Conservation (phyloP, 1,139 yeast species). For the Entelexis sorbosivorans region DNA sequence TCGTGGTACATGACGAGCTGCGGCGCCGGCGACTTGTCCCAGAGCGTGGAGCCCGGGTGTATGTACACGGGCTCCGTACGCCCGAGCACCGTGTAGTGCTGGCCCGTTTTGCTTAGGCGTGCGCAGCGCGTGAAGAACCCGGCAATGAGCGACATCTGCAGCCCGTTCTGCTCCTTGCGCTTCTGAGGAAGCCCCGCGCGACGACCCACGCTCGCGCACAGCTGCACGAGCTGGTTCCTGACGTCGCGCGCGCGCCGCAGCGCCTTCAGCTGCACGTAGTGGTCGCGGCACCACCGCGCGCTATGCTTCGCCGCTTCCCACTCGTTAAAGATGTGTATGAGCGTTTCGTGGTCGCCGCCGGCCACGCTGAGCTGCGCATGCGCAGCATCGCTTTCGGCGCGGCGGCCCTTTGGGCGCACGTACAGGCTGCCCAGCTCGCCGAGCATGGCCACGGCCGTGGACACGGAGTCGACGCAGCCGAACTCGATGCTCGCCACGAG, state of each 20-base stretch:
- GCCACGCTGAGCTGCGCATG: conserved; percentile 43
- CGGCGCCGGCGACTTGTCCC: conserved; percentile 43
- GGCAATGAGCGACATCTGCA: conserved; percentile 59
- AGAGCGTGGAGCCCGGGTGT: conserved; percentile 72
- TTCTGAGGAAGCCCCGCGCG: background rate
- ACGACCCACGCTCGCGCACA: conserved; percentile 39
- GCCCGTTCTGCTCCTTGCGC: conserved; percentile 24
- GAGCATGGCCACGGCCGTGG: conserved; percentile 68
- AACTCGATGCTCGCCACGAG: conserved; percentile 51
- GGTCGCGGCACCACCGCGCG: conserved; percentile 76
- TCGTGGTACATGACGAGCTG: conserved; percentile 69
- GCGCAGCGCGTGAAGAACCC: conserved; percentile 83
- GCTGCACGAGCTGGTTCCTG: conserved; percentile 52
- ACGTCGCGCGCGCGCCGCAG: conserved; percentile 61
- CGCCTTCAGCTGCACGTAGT: conserved; percentile 66
- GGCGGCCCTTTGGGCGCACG: conserved; percentile 60
- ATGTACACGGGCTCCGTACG: conserved; percentile 32
- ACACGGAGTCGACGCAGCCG: conserved; percentile 52
- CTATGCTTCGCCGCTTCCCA: conserved; percentile 69
- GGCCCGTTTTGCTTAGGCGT: conserved; percentile 42
- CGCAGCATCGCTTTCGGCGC: conserved; percentile 54
- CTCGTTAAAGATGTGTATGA: conserved; percentile 61
- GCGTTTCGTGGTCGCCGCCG: conserved; percentile 68
- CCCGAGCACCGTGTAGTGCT: conserved; percentile 7
- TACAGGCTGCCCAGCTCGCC: conserved; percentile 70